Evolutionary conservation across 768 basidiomycete species (phyloP).

Genomic region (Lepiota brunneoincarnata): DNA sequence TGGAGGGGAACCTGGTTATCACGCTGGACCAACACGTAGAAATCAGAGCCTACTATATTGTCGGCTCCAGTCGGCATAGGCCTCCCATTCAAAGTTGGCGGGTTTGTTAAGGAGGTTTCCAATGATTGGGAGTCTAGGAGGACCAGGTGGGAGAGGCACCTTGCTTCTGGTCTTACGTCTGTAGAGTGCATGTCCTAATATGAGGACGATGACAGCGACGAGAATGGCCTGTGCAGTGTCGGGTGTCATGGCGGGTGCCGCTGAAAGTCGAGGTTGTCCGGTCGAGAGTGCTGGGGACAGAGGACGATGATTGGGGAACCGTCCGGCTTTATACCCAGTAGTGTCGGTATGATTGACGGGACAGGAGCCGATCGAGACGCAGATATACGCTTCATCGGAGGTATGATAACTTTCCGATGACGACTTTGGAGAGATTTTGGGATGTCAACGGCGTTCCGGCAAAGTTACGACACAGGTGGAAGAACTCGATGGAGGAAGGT

Average conservation of each 20-base stretch:
- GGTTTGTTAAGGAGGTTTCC: slow-evolving; percentile 35
- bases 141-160: slow-evolving; percentile 36
- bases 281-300: background rate
- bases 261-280: background rate
- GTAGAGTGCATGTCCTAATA: slow-evolving; percentile 4
- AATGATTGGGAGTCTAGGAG: slow-evolving; percentile 31
- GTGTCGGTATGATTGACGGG: background rate
- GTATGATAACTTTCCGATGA: background rate
- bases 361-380: background rate
- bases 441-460: background rate
- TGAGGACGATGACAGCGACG: background rate
- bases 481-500: slow-evolving; percentile 9
- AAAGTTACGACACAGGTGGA: background rate
- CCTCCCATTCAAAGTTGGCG: slow-evolving; percentile 28
- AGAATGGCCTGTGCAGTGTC: background rate
- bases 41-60: slow-evolving; percentile 27
- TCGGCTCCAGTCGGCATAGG: slow-evolving; percentile 36
- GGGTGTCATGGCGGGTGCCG: background rate
- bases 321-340: background rate
- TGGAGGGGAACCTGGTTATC: background rate
- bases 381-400: slow-evolving; percentile 2
- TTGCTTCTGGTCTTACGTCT: background rate
- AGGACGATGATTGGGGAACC: background rate
- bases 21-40: background rate
- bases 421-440: background rate